phyloP scores from a whole-genome alignment of 2,329 filamentous ascomycete species.

The Cladosporium sp. region DNA sequence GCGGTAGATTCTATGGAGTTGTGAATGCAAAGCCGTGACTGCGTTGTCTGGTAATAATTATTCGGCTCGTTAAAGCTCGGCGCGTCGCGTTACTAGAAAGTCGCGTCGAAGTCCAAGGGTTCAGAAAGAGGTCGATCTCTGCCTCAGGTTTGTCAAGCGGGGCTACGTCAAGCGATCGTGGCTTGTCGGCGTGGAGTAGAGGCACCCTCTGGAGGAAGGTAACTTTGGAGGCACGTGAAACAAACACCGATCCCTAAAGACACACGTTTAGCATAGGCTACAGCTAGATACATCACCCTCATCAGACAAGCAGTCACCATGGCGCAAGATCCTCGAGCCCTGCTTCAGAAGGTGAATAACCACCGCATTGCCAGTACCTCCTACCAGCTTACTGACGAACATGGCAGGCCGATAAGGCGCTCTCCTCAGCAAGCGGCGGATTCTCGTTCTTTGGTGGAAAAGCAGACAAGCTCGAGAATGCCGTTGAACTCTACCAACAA shows the following conservation, averaged over 20 bases:
- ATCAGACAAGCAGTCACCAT: neutral
- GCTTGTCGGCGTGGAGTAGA: neutral
- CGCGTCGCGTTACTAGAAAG: neutral
- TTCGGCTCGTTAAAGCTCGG: neutral
- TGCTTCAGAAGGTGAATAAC: conserved; percentile 67
- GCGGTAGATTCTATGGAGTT: too few relatives aligned
- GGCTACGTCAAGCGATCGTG: conserved; percentile 2
- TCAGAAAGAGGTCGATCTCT: too few relatives aligned
- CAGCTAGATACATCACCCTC: neutral
- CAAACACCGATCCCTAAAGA: neutral
- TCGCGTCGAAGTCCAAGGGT: neutral
- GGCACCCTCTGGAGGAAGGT: neutral
- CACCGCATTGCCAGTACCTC: conserved; percentile 2
- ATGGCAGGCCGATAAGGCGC: conserved; percentile 78
- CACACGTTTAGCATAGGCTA: neutral
- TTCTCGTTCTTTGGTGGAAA: conserved; percentile 87
- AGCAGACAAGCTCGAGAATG: conserved; percentile 84
- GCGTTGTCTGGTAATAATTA: neutral
- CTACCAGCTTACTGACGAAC: conserved; percentile 10
- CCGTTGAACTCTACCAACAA: conserved; percentile 80
- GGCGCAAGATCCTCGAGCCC: conserved; percentile 61
- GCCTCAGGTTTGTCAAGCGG: neutral
- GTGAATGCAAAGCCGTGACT: neutral
- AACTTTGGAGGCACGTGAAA: neutral
- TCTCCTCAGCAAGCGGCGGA: conserved; percentile 68